These are phyloP conservation scores for Chalaropsis thielavioides DNA, from an alignment of 2,329 filamentous ascomycete species.

Conservation along the genomic window DNA sequence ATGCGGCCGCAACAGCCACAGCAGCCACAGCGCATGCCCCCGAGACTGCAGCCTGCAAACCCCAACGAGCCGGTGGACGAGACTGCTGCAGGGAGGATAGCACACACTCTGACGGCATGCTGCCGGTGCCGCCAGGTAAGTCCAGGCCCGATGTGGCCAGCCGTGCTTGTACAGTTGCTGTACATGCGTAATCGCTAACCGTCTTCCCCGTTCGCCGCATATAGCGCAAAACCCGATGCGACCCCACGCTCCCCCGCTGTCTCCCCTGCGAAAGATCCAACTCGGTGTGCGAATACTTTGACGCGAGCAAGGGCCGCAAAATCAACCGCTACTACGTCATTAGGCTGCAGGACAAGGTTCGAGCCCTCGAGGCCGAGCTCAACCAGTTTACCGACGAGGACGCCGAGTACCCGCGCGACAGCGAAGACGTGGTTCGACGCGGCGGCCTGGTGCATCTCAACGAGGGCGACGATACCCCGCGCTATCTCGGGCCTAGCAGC, in stretches of 20 bases:
- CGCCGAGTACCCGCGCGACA: slow-evolving; percentile 50
- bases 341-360: slow-evolving; percentile 74
- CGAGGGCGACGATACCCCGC: slow-evolving; percentile 70
- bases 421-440: slow-evolving; percentile 74
- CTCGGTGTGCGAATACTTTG: slow-evolving; percentile 87
- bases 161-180: too few species aligned
- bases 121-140: slow-evolving; percentile 62
- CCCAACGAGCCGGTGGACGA: slow-evolving; percentile 19
- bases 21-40: slow-evolving; percentile 12
- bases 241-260: slow-evolving; percentile 81
- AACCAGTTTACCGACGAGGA: slow-evolving; percentile 66
- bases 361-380: slow-evolving; percentile 67
- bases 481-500: slow-evolving; percentile 85
- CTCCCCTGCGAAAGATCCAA: slow-evolving; percentile 85
- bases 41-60: slow-evolving; percentile 15
- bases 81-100: slow-evolving; percentile 42
- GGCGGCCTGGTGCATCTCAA: slow-evolving; percentile 74
- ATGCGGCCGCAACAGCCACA: slow-evolving; percentile 6
- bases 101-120: slow-evolving; percentile 67
- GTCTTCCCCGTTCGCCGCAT: not conserved
- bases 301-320: slow-evolving; percentile 70
- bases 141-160: too few species aligned
- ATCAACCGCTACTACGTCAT: slow-evolving; percentile 89
- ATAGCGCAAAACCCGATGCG: slow-evolving; percentile 90
- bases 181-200: not conserved